Evolutionary conservation across 371 early-diverging fungal species (phyloP).

Genomic region (Mortierella sp.): DNA sequence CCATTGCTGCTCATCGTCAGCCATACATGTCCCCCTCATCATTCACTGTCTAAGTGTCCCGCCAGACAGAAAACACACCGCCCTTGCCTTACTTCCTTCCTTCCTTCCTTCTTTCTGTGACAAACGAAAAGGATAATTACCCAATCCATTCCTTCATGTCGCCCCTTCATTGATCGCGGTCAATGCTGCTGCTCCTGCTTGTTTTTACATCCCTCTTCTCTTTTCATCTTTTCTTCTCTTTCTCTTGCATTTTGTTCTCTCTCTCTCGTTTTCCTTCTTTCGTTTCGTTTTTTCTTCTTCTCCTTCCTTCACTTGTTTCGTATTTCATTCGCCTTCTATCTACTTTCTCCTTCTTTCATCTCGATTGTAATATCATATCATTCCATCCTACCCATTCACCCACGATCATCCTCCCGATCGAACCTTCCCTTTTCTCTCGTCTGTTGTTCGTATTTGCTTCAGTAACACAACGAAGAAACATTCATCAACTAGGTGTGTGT

Average conservation of each 20-base stretch:
- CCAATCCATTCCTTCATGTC: neutral
- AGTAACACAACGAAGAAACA: slow-evolving; percentile 1
- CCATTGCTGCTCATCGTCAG: slow-evolving; percentile 1
- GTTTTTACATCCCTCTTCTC: neutral
- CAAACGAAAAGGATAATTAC: neutral
- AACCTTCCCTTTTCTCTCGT: neutral
- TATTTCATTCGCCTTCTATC: neutral
- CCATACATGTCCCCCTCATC: neutral
- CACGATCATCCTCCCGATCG: neutral
- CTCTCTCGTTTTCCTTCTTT: neutral
- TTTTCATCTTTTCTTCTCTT: neutral
- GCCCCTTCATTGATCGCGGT: neutral
- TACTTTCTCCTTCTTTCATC: neutral
- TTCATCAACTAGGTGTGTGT: neutral
- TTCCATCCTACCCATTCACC: neutral
- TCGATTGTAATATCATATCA: neutral
- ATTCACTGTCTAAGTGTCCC: too few relatives aligned
- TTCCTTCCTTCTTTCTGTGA: neutral
- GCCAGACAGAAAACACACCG: too few relatives aligned
- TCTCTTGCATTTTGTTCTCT: neutral
- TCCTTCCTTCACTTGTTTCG: neutral
- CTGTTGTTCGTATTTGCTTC: slow-evolving; percentile 2
- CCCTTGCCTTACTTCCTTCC: neutral
- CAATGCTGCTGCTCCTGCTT: neutral
- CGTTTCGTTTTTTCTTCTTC: neutral